Conservation (phyloP, 2,329 filamentous ascomycete species). For the Cladosporium sp. region DNA sequence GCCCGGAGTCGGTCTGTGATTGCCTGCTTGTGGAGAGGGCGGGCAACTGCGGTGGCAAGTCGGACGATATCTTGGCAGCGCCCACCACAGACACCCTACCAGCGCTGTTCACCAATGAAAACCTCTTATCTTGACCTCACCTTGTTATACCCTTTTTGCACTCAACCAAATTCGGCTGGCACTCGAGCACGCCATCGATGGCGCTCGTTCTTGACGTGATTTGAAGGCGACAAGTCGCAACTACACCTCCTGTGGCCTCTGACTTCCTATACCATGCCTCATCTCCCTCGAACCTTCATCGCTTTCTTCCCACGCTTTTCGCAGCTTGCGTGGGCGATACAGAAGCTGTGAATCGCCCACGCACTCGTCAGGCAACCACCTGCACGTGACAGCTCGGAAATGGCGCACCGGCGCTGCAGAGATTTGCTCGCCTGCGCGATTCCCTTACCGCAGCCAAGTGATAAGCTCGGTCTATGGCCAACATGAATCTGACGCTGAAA, state of each 20-base stretch:
- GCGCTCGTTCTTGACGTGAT: background rate
- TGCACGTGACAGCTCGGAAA: background rate
- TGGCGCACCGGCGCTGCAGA: conserved; percentile 3
- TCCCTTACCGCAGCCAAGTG: conserved; percentile 4
- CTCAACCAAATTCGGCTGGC: background rate
- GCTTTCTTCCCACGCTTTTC: background rate
- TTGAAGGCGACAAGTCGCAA: conserved; percentile 1
- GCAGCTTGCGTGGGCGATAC: background rate
- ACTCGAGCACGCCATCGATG: conserved; percentile 9
- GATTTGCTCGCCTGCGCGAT: conserved; percentile 1
- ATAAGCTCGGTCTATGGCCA: background rate
- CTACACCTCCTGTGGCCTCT: background rate
- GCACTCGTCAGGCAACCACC: background rate
- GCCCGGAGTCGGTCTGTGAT: background rate
- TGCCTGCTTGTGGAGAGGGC: background rate
- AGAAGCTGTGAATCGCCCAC: background rate
- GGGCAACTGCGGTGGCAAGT: background rate
- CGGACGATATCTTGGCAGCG: background rate
- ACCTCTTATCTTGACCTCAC: background rate
- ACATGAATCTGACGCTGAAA: background rate
- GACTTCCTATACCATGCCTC: background rate
- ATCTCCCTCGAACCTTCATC: background rate
- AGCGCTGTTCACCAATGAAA: background rate
- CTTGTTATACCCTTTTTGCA: background rate
- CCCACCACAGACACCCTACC: background rate